Evolutionary conservation across 352 stramenopile species (phyloP), one percentile per base, ranked within the genome.

Genomic region (Globisporangium emineosum): DNA sequence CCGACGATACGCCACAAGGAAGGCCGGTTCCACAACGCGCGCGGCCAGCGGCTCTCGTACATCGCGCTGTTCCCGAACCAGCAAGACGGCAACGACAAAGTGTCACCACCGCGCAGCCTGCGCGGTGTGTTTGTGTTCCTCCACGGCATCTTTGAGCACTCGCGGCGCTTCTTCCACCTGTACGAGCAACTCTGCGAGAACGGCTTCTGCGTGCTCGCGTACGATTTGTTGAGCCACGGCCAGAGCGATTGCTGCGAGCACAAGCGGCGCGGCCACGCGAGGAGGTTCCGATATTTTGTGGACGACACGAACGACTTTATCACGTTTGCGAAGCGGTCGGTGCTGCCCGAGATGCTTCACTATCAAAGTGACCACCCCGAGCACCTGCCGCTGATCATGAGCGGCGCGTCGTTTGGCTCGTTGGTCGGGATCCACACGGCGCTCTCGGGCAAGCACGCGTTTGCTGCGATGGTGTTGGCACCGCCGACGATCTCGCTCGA

Each of bases 291-390:
- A 4, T 72, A 82, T 49, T 79, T 87, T 55, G 72, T 87, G 52
- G 65, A 85, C 54, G 78, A 87, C 62, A 77, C 74, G 51, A 81
- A 87, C 56, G 74, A 75, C 25, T 78, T 86, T 47, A 50, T 86
- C 33, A 37, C 53, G 17, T 61, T 82, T 53, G 71, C 72, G 9
- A 80, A 82, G 67, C 55, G 60, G 8, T 29, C 73, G n/a, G 25
- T 84, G 33, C 66, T 80, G 21, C 62, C 71, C 8, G 29, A 70
- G 49, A 62, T 72, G 21, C 64, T 81, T 17, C 7, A 27, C 7
- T 15, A 35, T 10, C 7, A 25, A 6, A 5, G 13, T 9, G 3
- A 29, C 5, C 6, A 51, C 12, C n/a, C 30, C 10, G 13, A 12
- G 19, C 8, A 47, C 7, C 57, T 63, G 17, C 67, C 69, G 17